Base-by-base conservation (phyloP, 257 asterid genomes). In the Jacaranda mimosifolia region DNA sequence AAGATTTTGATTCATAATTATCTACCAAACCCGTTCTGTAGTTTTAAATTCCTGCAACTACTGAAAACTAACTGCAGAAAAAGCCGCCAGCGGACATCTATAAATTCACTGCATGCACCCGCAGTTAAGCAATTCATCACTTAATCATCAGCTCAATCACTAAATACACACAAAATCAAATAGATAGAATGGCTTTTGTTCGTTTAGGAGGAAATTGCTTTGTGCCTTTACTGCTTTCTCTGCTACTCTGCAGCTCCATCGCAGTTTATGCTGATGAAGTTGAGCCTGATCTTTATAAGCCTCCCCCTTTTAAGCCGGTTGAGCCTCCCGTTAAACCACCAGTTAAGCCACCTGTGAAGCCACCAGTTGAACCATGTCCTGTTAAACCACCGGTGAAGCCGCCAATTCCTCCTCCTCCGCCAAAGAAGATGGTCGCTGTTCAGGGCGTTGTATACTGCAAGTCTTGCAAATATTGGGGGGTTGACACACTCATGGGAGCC, bases 371-470 rank as follows among this genome's bases (percentile, higher is more conserved):
- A 3, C 57, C 63, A 7, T 76, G 69, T 11, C 64, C 49, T 10
- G 15, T 14, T 66, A 3, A 26, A 1, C 77, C 79, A 1, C 80
- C 83, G 3, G 73, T 36, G 2, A 73, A 77, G 5, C 78, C 82
- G 14, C 86, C 86, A 5, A 71, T 19, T 2, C 52, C 57, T 5
- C 81, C 79, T 12, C 83, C 81, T 39, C n/a, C n/a, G n/a, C 71
- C 0, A 5, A 75, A 71, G 73, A 83, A 78, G 52, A 76, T 48
- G 11, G 69, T 83, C 56, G 85, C 82, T 17, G 84, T 87, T 9
- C 87, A 83, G 46, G 91, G 89, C 13, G 87, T 79, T 53, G 92
- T 87, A 0, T 79, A 76, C 57, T 85, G 89, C 77, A 82, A 80
- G 46, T 67, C 85, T 18, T 85, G 89, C 89, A 85, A 77, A 59